Base-by-base conservation (phyloP, 805 yeast species). In the Nakazawaea siamensis region DNA sequence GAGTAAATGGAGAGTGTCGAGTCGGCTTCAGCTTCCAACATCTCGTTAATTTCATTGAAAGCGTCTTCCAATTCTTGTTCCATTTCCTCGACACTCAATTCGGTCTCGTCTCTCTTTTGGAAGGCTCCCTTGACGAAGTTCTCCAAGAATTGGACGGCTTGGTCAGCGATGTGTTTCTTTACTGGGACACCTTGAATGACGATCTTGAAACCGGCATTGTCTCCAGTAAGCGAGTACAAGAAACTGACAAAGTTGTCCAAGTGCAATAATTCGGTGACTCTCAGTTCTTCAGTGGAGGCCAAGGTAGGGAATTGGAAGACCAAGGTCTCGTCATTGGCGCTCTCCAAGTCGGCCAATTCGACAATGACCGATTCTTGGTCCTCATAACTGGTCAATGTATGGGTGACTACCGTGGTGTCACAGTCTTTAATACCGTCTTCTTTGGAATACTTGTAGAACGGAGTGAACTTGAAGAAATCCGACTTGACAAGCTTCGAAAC, bases 121-220 rank as follows among this genome's bases (percentile, higher is more conserved):
- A 20, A 8, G 10, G 7, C 10, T 8, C 23, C 23, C 23, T 20
- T 20, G 11, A 27, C 7, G 12, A 27, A 6, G 17, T 27, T 13
- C 6, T 27, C 29, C 13, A 27, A 10, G 8, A 6, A 7, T 7
- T 27, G 9, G 11, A 27, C 13, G 6, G 15, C 15, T 27, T 24
- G 34, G 43, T n/a, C 46, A 21, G 33, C 39, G 18, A 27, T 8
- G 18, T 5, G 4, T 9, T 11, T 6, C 17, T 12, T 13, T 27
- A 6, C 6, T 24, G 64, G 64, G 18, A 57, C 31, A 14, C 62
- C 63, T 43, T 58, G 63, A 27, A 58, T 41, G 19, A 57, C 46
- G 7, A 55, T 23, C 25, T 45, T 43, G 14, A 41, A 37, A 10
- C 41, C 18, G 4, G 30, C 31, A 6, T 41, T 31, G n/a, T 42